These are phyloP conservation scores for Psilocybe cyanescens DNA, from an alignment of 768 basidiomycete genomes.

Conservation along the genomic window DNA sequence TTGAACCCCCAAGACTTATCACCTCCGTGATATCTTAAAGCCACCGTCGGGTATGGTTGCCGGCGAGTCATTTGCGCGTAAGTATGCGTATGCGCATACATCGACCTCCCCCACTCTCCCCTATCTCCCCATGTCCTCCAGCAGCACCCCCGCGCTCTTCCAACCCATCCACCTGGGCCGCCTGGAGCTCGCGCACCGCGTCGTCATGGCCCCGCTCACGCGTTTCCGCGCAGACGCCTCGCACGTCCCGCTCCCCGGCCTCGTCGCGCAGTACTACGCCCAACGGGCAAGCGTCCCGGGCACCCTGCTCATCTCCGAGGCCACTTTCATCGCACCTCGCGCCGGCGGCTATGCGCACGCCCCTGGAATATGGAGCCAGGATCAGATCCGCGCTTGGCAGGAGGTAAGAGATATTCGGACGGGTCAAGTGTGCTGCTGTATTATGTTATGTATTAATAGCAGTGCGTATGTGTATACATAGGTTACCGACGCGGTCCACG, in stretches of 20 bases:
- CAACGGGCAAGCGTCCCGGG: slow-evolving; percentile 53
- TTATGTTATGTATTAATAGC: slow-evolving; percentile 12
- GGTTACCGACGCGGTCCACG: slow-evolving; percentile 50
- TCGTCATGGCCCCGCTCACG: slow-evolving; percentile 59
- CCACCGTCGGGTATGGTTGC: not conserved
- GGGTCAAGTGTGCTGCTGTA: too few species aligned
- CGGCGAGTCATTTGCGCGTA: not conserved
- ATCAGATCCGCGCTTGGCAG: slow-evolving; percentile 64
- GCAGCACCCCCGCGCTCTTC: slow-evolving; percentile 39
- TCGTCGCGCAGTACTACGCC: slow-evolving; percentile 48
- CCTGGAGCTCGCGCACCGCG: slow-evolving; percentile 47
- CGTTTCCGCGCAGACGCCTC: slow-evolving; percentile 43
- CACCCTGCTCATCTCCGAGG: slow-evolving; percentile 62
- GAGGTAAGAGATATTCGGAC: slow-evolving; percentile 29
- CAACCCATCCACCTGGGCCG: slow-evolving; percentile 48
- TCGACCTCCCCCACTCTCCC: not conserved
- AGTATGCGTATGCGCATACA: too few species aligned
- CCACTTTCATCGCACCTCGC: slow-evolving; percentile 49
- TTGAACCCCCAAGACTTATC: not conserved
- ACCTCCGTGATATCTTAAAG: not conserved
- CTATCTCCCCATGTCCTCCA: not conserved
- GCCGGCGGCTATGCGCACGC: slow-evolving; percentile 53
- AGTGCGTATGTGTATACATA: slow-evolving; percentile 18
- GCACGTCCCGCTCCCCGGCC: slow-evolving; percentile 34
- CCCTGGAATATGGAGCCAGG: slow-evolving; percentile 69